Percentiles rank a stretch among this genome's conserved stretches.
Evolutionary conservation across 2,329 filamentous ascomycete species (phyloP).

Genomic region (Fusarium buxicola): DNA sequence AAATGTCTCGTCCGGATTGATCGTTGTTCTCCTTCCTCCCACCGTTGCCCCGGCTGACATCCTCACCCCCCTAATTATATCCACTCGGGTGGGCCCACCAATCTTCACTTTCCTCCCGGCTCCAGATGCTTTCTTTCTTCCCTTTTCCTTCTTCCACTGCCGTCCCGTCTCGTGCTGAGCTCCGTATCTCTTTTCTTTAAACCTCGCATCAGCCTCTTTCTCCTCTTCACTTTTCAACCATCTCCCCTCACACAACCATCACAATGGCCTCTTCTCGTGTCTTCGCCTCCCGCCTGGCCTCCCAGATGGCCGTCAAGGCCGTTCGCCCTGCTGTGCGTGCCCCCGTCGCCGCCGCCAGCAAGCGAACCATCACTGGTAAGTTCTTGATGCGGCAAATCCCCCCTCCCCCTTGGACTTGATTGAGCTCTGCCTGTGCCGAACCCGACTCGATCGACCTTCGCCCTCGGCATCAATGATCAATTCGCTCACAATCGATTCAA

Average conservation of each 20-base stretch:
- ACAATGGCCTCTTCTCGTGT: slow-evolving; percentile 86
- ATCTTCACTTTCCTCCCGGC: slow-evolving; percentile 52
- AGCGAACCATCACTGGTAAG: slow-evolving; percentile 82
- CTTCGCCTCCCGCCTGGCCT: slow-evolving; percentile 81
- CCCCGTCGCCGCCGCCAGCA: slow-evolving; percentile 72
- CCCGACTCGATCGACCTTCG: slow-evolving; percentile 49
- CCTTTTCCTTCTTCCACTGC: slow-evolving; percentile 55
- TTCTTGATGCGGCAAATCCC: slow-evolving; percentile 49
- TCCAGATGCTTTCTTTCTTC: slow-evolving; percentile 55
- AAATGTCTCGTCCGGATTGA: slow-evolving; percentile 49
- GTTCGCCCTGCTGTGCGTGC: slow-evolving; percentile 79
- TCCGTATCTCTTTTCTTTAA: slow-evolving; percentile 52
- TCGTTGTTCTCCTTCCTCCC: slow-evolving; percentile 44
- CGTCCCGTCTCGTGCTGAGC: slow-evolving; percentile 50
- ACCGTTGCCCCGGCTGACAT: slow-evolving; percentile 53
- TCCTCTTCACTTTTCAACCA: slow-evolving; percentile 46
- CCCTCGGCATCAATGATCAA: slow-evolving; percentile 43
- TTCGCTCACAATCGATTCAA: slow-evolving; percentile 53
- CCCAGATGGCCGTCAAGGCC: slow-evolving; percentile 81
- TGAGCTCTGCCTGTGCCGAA: slow-evolving; percentile 40
- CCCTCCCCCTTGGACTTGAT: slow-evolving; percentile 48
- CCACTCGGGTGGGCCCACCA: slow-evolving; percentile 52
- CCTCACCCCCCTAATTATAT: slow-evolving; percentile 48
- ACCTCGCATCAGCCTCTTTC: slow-evolving; percentile 49
- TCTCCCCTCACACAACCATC: slow-evolving; percentile 62